A percentile compares a stretch with the other conserved stretches of the same genome.
phyloP scores from a whole-genome alignment of 768 basidiomycete species.

The Suillus placidus region DNA sequence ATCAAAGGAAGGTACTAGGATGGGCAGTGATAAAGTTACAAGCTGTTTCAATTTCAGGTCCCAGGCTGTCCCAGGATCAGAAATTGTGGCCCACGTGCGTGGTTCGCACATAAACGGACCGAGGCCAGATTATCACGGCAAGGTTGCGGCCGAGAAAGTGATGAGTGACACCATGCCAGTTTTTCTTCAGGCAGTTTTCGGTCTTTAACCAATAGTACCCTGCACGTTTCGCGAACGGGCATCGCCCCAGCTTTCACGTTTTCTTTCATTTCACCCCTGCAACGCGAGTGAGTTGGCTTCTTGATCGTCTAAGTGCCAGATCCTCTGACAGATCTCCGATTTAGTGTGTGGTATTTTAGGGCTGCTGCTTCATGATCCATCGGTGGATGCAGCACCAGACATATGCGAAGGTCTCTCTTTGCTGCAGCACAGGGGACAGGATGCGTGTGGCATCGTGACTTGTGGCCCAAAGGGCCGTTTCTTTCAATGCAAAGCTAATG shows the following conservation, averaged over 20 bases:
- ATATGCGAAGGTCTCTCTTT: conserved; percentile 95
- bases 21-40: not conserved
- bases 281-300: conserved; percentile 31
- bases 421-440: conserved; percentile 96
- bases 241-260: not conserved
- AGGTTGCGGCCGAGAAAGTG: not conserved
- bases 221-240: conserved; percentile 10
- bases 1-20: not conserved
- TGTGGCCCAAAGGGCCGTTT: conserved; percentile 94
- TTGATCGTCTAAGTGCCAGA: conserved; percentile 12
- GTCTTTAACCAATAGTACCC: conserved; percentile 10
- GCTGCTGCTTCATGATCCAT: conserved; percentile 78
- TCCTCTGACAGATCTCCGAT: conserved; percentile 5
- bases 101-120: conserved; percentile 1
- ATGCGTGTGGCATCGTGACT: conserved; percentile 97
- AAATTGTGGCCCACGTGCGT: conserved; percentile 1
- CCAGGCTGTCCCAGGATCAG: not conserved
- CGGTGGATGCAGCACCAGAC: conserved; percentile 76
- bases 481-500: conserved; percentile 98
- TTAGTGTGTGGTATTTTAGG: conserved; percentile 93
- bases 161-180: not conserved
- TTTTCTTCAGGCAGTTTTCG: conserved; percentile 9
- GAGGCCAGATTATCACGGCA: conserved; percentile 1
- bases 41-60: not conserved
- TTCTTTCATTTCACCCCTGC: conserved; percentile 11